Conservation (phyloP, 768 basidiomycete genomes). For the Lentinula guzmanii region DNA sequence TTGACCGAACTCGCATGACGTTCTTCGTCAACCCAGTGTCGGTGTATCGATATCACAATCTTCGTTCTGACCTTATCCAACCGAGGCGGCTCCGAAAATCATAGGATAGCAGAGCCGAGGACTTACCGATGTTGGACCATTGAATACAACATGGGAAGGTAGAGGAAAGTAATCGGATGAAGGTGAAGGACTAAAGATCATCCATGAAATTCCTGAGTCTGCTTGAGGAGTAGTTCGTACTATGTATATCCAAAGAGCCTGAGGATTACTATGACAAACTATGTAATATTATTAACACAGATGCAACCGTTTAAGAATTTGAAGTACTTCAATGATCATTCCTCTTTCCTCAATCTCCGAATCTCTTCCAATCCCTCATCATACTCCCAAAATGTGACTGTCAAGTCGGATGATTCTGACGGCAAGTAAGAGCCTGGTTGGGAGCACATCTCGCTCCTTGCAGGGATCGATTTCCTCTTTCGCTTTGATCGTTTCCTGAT, state of each 20-base stretch:
- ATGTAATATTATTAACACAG: not conserved
- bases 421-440: not conserved
- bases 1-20: not conserved
- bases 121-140: not conserved
- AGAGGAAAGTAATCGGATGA: not conserved
- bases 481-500: not conserved
- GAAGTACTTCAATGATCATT: constrained; percentile 15
- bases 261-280: too few relatives aligned
- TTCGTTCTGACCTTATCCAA: not conserved
- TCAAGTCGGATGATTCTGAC: not conserved
- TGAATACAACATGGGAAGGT: not conserved
- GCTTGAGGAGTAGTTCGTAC: too few relatives aligned
- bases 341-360: constrained; percentile 57
- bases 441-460: not conserved
- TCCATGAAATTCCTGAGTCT: too few relatives aligned
- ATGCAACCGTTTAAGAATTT: not conserved
- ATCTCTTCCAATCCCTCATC: constrained; percentile 78
- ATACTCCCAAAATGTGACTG: constrained; percentile 52
- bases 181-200: not conserved
- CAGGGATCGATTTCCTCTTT: not conserved
- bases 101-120: not conserved
- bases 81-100: not conserved
- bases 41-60: not conserved
- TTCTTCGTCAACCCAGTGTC: not conserved
- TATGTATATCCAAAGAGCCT: too few relatives aligned